Evolutionary conservation across 495 filamentous ascomycete species (phyloP).

Genomic region (Diplogelasinospora grovesii): DNA sequence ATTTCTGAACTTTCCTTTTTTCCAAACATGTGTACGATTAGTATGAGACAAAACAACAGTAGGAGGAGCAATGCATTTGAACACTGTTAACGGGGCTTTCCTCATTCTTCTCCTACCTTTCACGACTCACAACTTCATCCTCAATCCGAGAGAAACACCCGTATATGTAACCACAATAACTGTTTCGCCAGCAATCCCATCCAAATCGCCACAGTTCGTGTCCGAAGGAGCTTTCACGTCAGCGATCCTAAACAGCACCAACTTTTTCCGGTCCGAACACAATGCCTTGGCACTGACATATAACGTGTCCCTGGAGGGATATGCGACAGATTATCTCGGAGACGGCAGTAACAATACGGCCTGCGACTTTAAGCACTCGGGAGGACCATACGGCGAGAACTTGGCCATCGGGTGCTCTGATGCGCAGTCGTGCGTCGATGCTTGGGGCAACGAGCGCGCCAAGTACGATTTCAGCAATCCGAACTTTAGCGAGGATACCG

Average conservation of each 20-base stretch:
- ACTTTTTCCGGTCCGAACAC: constrained; percentile 59
- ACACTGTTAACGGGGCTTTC: no score
- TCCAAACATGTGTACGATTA: no score
- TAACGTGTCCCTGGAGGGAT: constrained; percentile 57
- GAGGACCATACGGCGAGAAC: constrained; percentile 72
- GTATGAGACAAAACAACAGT: no score
- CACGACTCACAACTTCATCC: no score
- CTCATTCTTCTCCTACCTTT: no score
- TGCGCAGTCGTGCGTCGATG: constrained; percentile 51
- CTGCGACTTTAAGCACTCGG: constrained; percentile 59
- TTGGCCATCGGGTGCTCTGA: constrained; percentile 62
- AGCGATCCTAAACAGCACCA: constrained; percentile 58
- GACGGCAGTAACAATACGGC: constrained; percentile 8
- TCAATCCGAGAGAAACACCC: no score
- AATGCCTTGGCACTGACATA: constrained; percentile 55
- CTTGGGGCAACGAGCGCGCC: constrained; percentile 59
- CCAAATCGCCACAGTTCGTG: constrained; percentile 40
- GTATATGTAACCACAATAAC: no score
- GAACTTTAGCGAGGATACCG: constrained; percentile 58
- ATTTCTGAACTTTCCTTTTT: no score
- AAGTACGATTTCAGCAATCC: constrained; percentile 52
- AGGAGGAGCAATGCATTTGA: no score
- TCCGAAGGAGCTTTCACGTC: constrained; percentile 43
- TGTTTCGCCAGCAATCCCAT: constrained; percentile 20
- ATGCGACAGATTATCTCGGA: constrained; percentile 38